Evolutionary conservation across 2,329 filamentous ascomycete genomes (phyloP), one percentile per base, ranked within the genome.

Genomic region (Amauroascus niger): DNA sequence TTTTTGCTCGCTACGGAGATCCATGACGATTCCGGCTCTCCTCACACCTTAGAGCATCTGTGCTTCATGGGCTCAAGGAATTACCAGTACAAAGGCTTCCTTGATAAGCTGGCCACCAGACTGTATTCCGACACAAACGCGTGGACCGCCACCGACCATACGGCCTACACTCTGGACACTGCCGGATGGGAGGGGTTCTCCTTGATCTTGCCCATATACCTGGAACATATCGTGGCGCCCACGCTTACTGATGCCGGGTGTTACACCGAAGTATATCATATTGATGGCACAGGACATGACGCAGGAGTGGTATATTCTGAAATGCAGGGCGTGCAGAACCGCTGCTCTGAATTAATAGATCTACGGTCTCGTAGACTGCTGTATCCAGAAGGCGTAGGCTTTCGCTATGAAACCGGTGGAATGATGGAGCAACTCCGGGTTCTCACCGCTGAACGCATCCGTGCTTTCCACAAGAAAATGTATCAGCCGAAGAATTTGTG

Each of bases 301-400:
- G 93, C 93, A 40, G 93, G 89, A 58, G 90, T 96, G 1, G 93
- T 98, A 7, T 98, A 98, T 71, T 96, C 91, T 0, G 93, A 98
- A 71, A 98, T 98, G 93, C 93, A 98, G 71, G 93, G 84, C 22
- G 83, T 95, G 1, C 87, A 97, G 66, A 95, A 95, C 65, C 84
- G 82, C 50, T 83, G 86, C 60, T 76, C 78, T 6, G 88, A 95
- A 67, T 80, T 97, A 55, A 95, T 97, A 80, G 88, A 95, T 59
- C 76, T 96, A 54, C 80, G 81, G 59, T 84, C 88, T 50, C 84
- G 87, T 39, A 82, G 87, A 1, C 74, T 93, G 43, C 75, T 95
- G 33, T 98, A 97, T 62, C 90, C 90, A 0, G 82, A 93, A 67
- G 86, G 87, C 45, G 82, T 94, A 53, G 93, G 93, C 2, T 98